These are phyloP conservation scores for Scortechinia acanthostroma DNA, from an alignment of 2,329 filamentous ascomycete species.

Conservation along the genomic window DNA sequence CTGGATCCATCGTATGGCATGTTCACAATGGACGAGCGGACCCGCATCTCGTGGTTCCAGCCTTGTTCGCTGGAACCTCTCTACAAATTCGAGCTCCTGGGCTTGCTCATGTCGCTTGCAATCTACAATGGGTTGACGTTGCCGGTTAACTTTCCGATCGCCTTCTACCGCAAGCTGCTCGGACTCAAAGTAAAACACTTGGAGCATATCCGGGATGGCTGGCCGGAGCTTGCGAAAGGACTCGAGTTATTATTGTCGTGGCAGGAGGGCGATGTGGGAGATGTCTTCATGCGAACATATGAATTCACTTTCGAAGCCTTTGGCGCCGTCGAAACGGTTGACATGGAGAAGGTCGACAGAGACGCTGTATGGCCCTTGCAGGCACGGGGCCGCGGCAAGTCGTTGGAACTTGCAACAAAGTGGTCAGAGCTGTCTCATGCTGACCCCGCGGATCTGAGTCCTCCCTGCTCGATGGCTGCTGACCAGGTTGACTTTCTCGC, in stretches of 20 bases:
- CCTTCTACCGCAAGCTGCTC: slow-evolving; percentile 55
- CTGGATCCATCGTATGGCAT: slow-evolving; percentile 51
- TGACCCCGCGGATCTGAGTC: not conserved
- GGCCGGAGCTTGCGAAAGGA: slow-evolving; percentile 51
- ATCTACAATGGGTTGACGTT: slow-evolving; percentile 67
- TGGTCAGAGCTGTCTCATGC: not conserved
- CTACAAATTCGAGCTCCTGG: slow-evolving; percentile 64
- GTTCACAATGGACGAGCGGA: slow-evolving; percentile 51
- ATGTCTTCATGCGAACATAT: slow-evolving; percentile 56
- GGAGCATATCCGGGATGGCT: slow-evolving; percentile 54
- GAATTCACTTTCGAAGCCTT: slow-evolving; percentile 41
- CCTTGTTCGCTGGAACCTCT: slow-evolving; percentile 60
- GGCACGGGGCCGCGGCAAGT: not conserved
- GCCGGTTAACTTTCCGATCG: slow-evolving; percentile 59
- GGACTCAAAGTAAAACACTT: slow-evolving; percentile 38
- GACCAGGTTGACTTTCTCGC: not conserved
- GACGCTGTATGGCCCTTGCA: not conserved
- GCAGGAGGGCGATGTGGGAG: slow-evolving; percentile 51
- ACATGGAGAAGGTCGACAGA: not conserved
- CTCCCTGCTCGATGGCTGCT: not conserved
- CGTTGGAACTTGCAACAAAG: not conserved
- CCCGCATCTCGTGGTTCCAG: slow-evolving; percentile 58
- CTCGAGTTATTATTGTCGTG: slow-evolving; percentile 47
- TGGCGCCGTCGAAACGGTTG: slow-evolving; percentile 7
- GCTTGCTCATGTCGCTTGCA: slow-evolving; percentile 58